Evolutionary conservation across 345 rosid species (phyloP).

Genomic region (Eucalyptus tenuipes): DNA sequence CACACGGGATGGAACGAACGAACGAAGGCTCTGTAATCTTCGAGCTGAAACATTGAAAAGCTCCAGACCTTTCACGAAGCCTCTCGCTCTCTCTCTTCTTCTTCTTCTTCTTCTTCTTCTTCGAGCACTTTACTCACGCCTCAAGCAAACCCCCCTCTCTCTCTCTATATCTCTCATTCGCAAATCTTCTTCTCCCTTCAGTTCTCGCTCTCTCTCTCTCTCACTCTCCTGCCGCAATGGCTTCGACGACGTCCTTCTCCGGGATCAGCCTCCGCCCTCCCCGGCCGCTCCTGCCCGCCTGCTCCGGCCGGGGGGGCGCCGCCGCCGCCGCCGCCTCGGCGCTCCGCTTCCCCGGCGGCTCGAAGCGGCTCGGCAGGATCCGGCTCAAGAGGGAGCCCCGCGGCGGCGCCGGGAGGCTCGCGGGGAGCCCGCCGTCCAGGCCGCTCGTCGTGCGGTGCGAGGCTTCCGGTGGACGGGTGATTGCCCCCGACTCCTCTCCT

Average conservation of each 20-base stretch:
- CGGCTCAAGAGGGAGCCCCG: constrained; percentile 9
- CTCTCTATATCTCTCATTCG: background rate
- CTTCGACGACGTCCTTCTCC: constrained; percentile 1
- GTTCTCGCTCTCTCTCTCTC: background rate
- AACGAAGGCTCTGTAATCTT: background rate
- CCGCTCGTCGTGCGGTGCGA: constrained; percentile 46
- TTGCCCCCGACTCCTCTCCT: background rate
- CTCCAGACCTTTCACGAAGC: background rate
- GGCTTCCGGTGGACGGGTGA: constrained; percentile 44
- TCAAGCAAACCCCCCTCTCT: background rate
- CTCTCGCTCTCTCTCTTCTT: background rate
- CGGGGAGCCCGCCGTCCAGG: constrained; percentile 6
- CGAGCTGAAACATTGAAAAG: background rate
- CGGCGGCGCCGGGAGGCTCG: constrained; percentile 6
- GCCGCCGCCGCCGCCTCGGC: constrained; percentile 12
- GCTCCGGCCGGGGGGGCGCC: background rate
- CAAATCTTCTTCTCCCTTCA: background rate
- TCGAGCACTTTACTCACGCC: background rate
- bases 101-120: background rate
- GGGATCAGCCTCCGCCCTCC: background rate
- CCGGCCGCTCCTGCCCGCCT: background rate
- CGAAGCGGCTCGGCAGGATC: constrained; percentile 13
- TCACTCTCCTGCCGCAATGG: background rate
- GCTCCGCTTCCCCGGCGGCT: constrained; percentile 22
- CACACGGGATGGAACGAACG: background rate